Evolutionary conservation across 1,284 basidiomycete species (phyloP).

Genomic region (Exobasidium cylindrosporum): DNA sequence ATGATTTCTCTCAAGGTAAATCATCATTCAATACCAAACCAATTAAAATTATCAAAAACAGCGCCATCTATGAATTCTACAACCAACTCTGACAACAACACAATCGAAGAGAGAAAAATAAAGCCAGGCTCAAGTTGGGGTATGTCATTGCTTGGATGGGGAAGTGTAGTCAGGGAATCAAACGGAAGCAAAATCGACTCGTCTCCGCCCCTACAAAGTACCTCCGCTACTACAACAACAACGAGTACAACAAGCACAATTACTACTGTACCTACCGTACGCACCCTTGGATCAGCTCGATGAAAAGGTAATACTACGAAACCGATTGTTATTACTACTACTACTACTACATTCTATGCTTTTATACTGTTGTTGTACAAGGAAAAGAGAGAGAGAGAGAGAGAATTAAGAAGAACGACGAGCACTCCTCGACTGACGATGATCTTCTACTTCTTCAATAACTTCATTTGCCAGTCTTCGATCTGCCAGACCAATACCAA

Average conservation of each 20-base stretch:
- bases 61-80: too few relatives aligned
- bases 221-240: not conserved
- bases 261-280: not conserved
- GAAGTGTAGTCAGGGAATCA: not conserved
- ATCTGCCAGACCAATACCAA: constrained; percentile 21
- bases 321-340: too few relatives aligned
- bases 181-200: not conserved
- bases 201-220: not conserved
- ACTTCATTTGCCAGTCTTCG: too few relatives aligned
- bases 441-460: not conserved
- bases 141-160: constrained; percentile 2
- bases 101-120: not conserved
- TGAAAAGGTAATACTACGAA: not conserved
- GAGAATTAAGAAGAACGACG: not conserved
- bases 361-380: too few relatives aligned
- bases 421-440: not conserved
- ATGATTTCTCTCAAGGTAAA: not conserved
- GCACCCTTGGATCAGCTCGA: not conserved
- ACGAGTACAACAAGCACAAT: too few relatives aligned
- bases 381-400: too few relatives aligned
- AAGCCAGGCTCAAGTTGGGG: not conserved
- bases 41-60: too few relatives aligned
- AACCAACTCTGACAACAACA: too few relatives aligned
- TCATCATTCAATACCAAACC: too few relatives aligned
- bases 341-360: too few relatives aligned